Base-by-base conservation (phyloP, 1,139 yeast genomes). In the Taiozyma sp. region DNA sequence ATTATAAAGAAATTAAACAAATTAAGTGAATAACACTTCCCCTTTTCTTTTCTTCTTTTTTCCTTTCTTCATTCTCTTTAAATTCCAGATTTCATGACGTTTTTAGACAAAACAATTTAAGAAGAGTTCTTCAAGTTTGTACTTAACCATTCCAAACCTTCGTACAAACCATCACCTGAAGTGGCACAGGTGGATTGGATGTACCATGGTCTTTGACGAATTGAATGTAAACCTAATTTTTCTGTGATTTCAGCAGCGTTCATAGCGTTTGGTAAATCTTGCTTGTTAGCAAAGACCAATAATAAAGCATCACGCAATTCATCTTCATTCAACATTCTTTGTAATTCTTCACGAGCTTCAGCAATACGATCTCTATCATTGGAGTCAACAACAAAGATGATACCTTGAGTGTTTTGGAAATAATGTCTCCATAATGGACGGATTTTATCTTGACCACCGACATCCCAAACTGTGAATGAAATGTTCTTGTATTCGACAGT, bases 381-480 rank as follows among this genome's bases (percentile, higher is more conserved):
- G 59, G 95, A 85, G 75, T 88, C 96, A 62, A 88, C 95, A 58
- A 88, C 96, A 71, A 88, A 88, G 70, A 88, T 88, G 68, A 88
- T 87, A 76, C 96, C 96, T 73, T 88, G 95, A 56, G 96, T 87
- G 81, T 88, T 88, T 74, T 88, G 95, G 85, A 82, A 87, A 75
- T 88, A 88, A 74, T 88, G 93, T 83, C 96, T 85, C 96, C 96
- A 88, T 73, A 88, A 78, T 53, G 96, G 95, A 77, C 96, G 86
- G 69, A 88, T 88, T 78, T 88, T 88, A 74, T 87, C 95, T 78
- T 88, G 96, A 82, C 96, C 96, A 85, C 96, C 96, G 67, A 88
- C 96, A 81, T 88, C 96, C 96, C 96, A 88, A 61, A 88, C 96
- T 58, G 96, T 88, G 78, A 88, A 88, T 46, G 95, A 85, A 70